phyloP scores from a whole-genome alignment of 148 eudicot genomes.

The Pouteria glomerata region DNA sequence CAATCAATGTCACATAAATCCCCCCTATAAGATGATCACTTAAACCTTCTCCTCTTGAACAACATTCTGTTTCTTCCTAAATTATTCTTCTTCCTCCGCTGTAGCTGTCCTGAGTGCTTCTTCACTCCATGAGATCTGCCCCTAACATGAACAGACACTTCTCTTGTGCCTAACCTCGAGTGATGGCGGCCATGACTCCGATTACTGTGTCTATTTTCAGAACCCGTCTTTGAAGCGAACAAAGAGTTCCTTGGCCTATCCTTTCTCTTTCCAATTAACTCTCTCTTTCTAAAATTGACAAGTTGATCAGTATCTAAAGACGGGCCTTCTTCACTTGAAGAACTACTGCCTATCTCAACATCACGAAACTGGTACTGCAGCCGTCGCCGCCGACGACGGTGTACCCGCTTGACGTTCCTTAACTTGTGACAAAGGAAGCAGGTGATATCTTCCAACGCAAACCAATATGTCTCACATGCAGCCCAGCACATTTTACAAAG shows the following conservation, averaged over 20 bases:
- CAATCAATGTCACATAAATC: not conserved
- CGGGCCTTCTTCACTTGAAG: slow-evolving; percentile 7
- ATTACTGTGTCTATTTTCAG: not conserved
- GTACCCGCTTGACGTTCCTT: slow-evolving; percentile 28
- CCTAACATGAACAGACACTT: slow-evolving; percentile 16
- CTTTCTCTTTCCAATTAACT: slow-evolving; percentile 7
- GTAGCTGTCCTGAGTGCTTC: slow-evolving; percentile 13
- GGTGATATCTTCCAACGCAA: slow-evolving; percentile 21
- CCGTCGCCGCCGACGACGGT: slow-evolving; percentile 21
- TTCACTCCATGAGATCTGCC: slow-evolving; percentile 18
- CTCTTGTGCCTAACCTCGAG: slow-evolving; percentile 3
- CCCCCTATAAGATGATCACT: slow-evolving; percentile 4
- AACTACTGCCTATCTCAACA: slow-evolving; percentile 32
- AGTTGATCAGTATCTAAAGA: not conserved
- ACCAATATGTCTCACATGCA: slow-evolving; percentile 38
- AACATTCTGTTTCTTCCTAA: not conserved
- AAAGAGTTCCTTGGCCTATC: slow-evolving; percentile 7
- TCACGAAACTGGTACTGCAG: slow-evolving; percentile 21
- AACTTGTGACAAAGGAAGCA: slow-evolving; percentile 43
- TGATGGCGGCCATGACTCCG: not conserved
- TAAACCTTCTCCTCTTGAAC: slow-evolving; percentile 12
- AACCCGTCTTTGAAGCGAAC: not conserved
- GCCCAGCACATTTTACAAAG: slow-evolving; percentile 45
- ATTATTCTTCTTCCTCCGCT: slow-evolving; percentile 8
- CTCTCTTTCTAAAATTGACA: slow-evolving; percentile 16